These are phyloP conservation scores for Solanum microdontum DNA, from an alignment of 257 asterid species.

Conservation along the genomic window DNA sequence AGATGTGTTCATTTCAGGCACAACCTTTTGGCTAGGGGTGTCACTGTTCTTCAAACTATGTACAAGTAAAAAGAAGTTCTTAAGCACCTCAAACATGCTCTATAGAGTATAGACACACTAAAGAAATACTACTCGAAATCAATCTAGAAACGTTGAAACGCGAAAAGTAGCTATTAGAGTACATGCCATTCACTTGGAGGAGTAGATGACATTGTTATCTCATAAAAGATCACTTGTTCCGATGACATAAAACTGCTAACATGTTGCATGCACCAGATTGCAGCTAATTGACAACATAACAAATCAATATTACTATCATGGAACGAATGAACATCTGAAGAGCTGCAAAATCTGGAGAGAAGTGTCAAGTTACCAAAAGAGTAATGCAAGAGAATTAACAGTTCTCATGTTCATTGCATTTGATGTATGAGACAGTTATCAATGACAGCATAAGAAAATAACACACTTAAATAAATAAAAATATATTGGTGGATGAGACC, in stretches of 20 bases:
- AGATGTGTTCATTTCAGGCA: not conserved
- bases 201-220: not conserved
- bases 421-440: not conserved
- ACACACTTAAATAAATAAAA: not conserved
- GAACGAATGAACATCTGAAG: not conserved
- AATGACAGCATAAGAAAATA: not conserved
- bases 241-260: not conserved
- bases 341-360: not conserved
- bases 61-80: not conserved
- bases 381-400: not conserved
- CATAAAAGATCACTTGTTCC: not conserved
- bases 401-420: not conserved
- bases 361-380: not conserved
- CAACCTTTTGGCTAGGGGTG: constrained; percentile 7
- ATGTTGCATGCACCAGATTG: not conserved
- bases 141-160: not conserved
- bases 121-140: not conserved
- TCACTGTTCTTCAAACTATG: constrained; percentile 24
- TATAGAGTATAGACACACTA: not conserved
- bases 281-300: not conserved
- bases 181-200: not conserved
- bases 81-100: not conserved
- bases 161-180: not conserved
- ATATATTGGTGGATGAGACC: too few species aligned
- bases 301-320: not conserved